Evolutionary conservation across 2,329 filamentous ascomycete species (phyloP).

Genomic region (Whalleya microplaca): DNA sequence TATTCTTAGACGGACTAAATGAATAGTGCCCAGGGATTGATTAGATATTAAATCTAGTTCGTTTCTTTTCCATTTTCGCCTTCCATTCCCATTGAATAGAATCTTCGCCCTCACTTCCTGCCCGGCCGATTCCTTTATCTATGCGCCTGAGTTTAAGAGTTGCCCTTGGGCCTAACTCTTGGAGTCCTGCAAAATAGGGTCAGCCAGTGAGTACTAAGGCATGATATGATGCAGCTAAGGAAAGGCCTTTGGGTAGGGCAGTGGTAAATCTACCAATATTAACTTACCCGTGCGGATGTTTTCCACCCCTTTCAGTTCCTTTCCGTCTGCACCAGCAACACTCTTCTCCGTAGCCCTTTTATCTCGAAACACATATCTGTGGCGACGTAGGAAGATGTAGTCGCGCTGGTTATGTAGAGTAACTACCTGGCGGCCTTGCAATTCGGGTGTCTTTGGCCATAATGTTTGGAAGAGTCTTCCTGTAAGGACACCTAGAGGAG

Average conservation of each 20-base stretch:
- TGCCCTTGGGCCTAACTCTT: conserved; percentile 79
- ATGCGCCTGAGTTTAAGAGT: conserved; percentile 88
- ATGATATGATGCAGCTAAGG: background rate
- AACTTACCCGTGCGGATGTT: conserved; percentile 67
- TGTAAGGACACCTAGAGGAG: conserved; percentile 84
- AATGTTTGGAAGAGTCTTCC: conserved; percentile 81
- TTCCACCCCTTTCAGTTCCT: conserved; percentile 82
- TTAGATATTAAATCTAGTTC: conserved; percentile 91
- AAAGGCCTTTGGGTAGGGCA: background rate
- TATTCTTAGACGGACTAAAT: background rate
- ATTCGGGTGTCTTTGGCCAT: conserved; percentile 80
- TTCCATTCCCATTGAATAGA: conserved; percentile 97
- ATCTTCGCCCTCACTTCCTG: conserved; percentile 69
- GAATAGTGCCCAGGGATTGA: background rate
- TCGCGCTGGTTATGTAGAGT: conserved; percentile 95
- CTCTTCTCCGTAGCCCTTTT: conserved; percentile 86
- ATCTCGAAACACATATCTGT: conserved; percentile 91
- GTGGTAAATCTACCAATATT: background rate
- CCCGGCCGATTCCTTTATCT: conserved; percentile 80
- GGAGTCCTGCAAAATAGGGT: conserved; percentile 60
- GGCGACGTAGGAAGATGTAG: conserved; percentile 90
- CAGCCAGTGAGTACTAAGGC: conserved; percentile 7
- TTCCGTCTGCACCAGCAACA: conserved; percentile 79
- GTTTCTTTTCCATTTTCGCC: conserved; percentile 88
- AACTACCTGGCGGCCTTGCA: conserved; percentile 85